These are phyloP conservation scores for Botrytis galanthina DNA, from an alignment of 2,329 filamentous ascomycete species.

Conservation along the genomic window DNA sequence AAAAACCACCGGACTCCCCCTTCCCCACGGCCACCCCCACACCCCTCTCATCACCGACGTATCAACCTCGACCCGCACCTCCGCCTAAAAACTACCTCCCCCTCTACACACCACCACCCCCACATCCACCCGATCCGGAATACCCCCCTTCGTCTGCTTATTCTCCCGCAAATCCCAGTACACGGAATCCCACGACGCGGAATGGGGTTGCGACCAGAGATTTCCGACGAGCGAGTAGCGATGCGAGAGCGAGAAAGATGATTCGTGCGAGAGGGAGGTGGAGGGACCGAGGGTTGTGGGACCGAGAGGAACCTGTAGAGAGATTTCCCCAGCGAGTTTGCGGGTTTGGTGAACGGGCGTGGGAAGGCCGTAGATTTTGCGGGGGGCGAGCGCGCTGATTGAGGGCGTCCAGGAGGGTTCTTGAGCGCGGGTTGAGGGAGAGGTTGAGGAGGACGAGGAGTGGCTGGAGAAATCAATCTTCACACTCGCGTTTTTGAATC, in stretches of 20 bases:
- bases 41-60: constrained; percentile 25
- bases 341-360: constrained; percentile 18
- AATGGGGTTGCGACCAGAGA: constrained; percentile 22
- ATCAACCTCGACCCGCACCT: constrained; percentile 26
- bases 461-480: constrained; percentile 24
- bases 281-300: constrained; percentile 22
- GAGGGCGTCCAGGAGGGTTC: not conserved
- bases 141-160: constrained; percentile 23
- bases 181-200: constrained; percentile 22
- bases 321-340: constrained; percentile 23
- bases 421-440: rapidly evolving
- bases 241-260: constrained; percentile 22
- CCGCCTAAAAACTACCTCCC: constrained; percentile 21
- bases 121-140: constrained; percentile 26
- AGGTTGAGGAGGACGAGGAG: not conserved
- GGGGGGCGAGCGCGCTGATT: constrained; percentile 25
- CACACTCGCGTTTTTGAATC: constrained; percentile 26
- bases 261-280: constrained; percentile 12
- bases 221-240: constrained; percentile 23
- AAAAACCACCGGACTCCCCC: no score
- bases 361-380: constrained; percentile 27
- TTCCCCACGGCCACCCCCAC: constrained; percentile 22
- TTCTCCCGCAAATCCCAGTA: constrained; percentile 28
- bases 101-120: constrained; percentile 21
- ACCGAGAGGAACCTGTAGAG: constrained; percentile 22